Conservation (phyloP, 768 basidiomycete species). For the Clitopilus passeckerianus region DNA sequence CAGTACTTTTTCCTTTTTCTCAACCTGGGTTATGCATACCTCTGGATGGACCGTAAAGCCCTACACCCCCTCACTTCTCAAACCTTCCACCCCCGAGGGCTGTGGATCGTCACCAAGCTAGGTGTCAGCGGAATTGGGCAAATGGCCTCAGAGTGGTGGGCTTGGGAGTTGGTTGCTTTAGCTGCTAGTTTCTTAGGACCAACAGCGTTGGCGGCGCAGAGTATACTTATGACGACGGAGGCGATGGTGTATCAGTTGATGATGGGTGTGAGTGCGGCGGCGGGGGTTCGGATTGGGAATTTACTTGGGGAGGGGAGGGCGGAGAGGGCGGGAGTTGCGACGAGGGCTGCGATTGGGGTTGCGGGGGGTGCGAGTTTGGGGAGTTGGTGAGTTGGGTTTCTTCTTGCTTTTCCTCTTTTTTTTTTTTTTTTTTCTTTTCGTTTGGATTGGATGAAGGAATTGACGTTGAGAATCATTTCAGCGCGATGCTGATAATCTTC, state of each 20-base stretch:
- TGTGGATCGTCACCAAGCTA: slow-evolving; percentile 66
- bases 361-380: too few relatives aligned
- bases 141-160: slow-evolving; percentile 93
- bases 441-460: neutral
- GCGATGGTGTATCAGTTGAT: slow-evolving; percentile 62
- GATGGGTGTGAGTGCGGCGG: neutral
- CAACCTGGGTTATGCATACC: slow-evolving; percentile 76
- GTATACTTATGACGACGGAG: slow-evolving; percentile 70
- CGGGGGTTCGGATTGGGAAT: slow-evolving; percentile 8
- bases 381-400: too few relatives aligned
- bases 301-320: too few relatives aligned
- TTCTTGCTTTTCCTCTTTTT: too few relatives aligned
- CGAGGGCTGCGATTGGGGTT: too few relatives aligned
- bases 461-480: neutral
- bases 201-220: slow-evolving; percentile 78
- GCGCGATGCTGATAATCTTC: neutral
- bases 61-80: neutral
- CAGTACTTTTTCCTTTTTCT: slow-evolving; percentile 55
- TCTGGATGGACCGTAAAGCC: neutral
- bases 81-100: slow-evolving; percentile 17
- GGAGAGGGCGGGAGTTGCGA: too few relatives aligned
- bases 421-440: too few relatives aligned
- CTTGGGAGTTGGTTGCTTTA: slow-evolving; percentile 80
- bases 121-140: slow-evolving; percentile 84
- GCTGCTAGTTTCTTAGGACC: slow-evolving; percentile 64